phyloP scores from a whole-genome alignment of 176 grass and related monocot species.

The Melocanna baccifera region DNA sequence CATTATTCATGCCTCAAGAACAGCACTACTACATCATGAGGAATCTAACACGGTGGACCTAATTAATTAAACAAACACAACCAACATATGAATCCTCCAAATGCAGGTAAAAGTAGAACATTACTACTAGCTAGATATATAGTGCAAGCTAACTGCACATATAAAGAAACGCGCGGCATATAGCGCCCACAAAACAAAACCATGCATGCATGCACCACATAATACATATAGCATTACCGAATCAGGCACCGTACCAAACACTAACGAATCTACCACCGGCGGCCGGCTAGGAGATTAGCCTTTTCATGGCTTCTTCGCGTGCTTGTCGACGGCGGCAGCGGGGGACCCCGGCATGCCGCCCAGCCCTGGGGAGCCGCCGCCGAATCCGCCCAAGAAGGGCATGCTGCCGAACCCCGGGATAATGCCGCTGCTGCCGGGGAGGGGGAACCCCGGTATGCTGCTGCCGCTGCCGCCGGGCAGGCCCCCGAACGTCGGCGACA shows the following conservation, averaged over 20 bases:
- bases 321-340: conserved; percentile 31
- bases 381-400: conserved; percentile 35
- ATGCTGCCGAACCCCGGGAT: conserved; percentile 24
- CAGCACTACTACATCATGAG: conserved; percentile 29
- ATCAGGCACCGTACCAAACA: background rate
- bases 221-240: conserved; percentile 7
- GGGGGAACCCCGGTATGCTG: conserved; percentile 33
- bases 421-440: conserved; percentile 40
- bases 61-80: conserved; percentile 15
- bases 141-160: conserved; percentile 29
- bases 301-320: conserved; percentile 50
- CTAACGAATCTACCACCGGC: background rate
- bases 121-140: background rate
- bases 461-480: conserved; percentile 13
- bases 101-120: background rate
- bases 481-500: conserved; percentile 34
- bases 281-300: background rate
- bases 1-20: conserved; percentile 49
- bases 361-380: conserved; percentile 28
- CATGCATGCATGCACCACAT: conserved; percentile 18
- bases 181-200: background rate
- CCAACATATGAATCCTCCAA: conserved; percentile 30
- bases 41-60: conserved; percentile 19
- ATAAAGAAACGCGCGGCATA: conserved; percentile 9
- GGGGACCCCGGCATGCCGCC: conserved; percentile 46